Conservation (phyloP, 306 rosid species). For the Cucurbita moschata region DNA sequence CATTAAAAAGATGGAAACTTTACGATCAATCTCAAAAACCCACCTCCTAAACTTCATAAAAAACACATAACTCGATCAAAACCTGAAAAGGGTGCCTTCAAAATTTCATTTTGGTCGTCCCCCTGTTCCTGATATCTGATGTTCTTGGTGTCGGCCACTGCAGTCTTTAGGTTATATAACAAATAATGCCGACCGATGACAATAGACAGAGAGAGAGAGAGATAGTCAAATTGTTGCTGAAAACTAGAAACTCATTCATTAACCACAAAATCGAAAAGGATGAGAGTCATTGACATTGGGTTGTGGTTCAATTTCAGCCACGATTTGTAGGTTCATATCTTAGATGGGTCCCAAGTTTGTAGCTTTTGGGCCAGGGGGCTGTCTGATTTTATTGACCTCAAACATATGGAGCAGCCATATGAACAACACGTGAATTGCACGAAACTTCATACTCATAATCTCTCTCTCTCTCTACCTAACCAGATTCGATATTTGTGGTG, state of each 20-base stretch:
- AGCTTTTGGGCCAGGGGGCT: no score
- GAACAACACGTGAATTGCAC: no score
- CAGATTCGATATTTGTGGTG: no score
- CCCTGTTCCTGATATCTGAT: neutral
- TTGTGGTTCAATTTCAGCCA: neutral
- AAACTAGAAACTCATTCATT: neutral
- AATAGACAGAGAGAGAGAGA: neutral
- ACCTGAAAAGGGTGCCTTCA: neutral
- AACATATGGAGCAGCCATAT: no score
- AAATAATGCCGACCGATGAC: neutral
- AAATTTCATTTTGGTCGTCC: neutral
- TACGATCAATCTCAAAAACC: neutral
- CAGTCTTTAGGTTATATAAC: neutral
- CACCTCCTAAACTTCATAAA: neutral
- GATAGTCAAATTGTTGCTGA: neutral
- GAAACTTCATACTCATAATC: no score
- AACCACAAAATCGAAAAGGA: neutral
- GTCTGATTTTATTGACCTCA: no score
- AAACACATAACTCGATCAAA: neutral
- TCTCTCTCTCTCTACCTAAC: no score
- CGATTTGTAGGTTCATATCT: no score
- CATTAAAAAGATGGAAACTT: constrained; percentile 7
- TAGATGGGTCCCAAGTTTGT: no score
- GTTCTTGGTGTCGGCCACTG: constrained; percentile 3
- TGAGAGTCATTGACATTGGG: neutral